These are phyloP conservation scores for Aureobasidium zeae DNA, from an alignment of 2,329 filamentous ascomycete species.

Conservation along the genomic window DNA sequence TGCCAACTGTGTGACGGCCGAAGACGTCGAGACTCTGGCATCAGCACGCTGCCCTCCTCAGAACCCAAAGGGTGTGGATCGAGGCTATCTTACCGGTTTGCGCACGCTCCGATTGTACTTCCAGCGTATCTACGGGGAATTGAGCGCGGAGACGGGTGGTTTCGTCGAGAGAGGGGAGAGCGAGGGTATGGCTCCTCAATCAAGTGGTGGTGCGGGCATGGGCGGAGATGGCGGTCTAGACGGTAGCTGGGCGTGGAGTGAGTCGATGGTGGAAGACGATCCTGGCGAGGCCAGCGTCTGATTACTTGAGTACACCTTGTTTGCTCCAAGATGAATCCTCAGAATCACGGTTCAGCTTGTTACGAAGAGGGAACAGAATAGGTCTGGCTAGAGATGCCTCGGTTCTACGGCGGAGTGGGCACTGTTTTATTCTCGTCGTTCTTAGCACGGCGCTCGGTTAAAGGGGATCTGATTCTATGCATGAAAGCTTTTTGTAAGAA, in stretches of 20 bases:
- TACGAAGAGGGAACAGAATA: too few species aligned
- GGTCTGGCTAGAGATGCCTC: too few species aligned
- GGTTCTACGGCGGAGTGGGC: too few species aligned
- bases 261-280: slow-evolving; percentile 12
- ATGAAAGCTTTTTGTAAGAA: too few species aligned
- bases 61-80: slow-evolving; percentile 71
- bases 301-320: too few species aligned
- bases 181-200: slow-evolving; percentile 26
- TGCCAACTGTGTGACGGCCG: slow-evolving; percentile 89
- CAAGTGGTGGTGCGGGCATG: neutral
- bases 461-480: too few species aligned
- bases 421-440: slow-evolving; percentile 9
- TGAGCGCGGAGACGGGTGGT: slow-evolving; percentile 29
- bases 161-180: slow-evolving; percentile 26
- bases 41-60: slow-evolving; percentile 65
- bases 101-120: slow-evolving; percentile 75
- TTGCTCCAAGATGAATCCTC: too few species aligned
- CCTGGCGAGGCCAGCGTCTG: slow-evolving; percentile 15
- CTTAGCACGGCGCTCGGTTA: slow-evolving; percentile 11
- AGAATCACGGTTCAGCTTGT: too few species aligned
- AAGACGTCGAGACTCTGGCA: slow-evolving; percentile 49
- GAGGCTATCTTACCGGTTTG: slow-evolving; percentile 80
- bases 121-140: slow-evolving; percentile 72
- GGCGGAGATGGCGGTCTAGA: slow-evolving; percentile 6
- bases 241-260: slow-evolving; percentile 6